Evolutionary conservation across 139 green algal species (phyloP).

Genomic region (Edaphochlamys debaryana): DNA sequence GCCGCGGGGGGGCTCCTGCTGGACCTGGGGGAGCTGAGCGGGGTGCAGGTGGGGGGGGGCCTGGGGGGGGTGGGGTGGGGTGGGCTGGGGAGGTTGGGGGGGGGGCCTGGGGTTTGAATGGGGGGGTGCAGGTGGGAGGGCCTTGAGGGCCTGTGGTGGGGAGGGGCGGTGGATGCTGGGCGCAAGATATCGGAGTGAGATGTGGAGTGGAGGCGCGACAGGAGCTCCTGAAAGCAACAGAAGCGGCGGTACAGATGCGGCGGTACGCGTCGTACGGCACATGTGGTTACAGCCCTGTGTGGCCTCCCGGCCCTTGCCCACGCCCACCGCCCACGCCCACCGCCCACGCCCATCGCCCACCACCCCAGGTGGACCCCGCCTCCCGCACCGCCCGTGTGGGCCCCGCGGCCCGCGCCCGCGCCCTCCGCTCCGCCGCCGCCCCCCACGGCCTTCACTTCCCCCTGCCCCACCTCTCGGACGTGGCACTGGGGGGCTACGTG

Average conservation of each 20-base stretch:
- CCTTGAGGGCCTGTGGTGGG: too few species aligned
- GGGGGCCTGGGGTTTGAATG: background rate
- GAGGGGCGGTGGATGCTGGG: too few species aligned
- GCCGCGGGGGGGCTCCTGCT: background rate
- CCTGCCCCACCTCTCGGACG: constrained; percentile 16
- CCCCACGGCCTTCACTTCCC: constrained; percentile 20
- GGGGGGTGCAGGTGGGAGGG: too few species aligned
- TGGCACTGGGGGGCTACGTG: constrained; percentile 3
- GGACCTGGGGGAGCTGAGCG: background rate
- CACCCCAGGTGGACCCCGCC: background rate
- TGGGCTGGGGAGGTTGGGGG: too few species aligned
- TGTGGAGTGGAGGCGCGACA: too few species aligned
- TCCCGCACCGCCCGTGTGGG: background rate
- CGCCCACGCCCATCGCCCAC: background rate
- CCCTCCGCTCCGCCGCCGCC: background rate
- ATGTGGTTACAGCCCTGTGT: background rate
- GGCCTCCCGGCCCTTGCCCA: background rate
- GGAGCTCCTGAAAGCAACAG: too few species aligned
- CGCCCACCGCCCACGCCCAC: too few species aligned
- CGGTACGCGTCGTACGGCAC: too few species aligned
- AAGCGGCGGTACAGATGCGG: too few species aligned
- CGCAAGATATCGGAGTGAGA: too few species aligned
- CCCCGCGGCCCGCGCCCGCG: background rate
- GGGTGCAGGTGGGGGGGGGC: background rate
- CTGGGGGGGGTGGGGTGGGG: too few species aligned